Evolutionary conservation across 768 basidiomycete genomes (phyloP), one percentile per base, ranked within the genome.

Genomic region (Leucogyrophana mollusca): DNA sequence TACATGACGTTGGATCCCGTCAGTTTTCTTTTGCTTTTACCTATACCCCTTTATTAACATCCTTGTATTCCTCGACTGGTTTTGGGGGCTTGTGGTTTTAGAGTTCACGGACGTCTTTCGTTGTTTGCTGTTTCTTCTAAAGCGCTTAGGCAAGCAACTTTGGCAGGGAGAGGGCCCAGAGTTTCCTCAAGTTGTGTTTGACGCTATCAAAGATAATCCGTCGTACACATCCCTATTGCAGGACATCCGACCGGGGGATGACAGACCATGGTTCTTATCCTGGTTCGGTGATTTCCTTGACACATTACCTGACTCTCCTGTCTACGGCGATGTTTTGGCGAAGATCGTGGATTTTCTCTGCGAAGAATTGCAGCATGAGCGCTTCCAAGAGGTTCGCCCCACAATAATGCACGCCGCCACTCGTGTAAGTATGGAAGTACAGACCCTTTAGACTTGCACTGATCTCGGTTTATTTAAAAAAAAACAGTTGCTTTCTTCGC

Each of bases 281-380:
- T 88, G 87, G 88, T 81, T 87, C 56, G 64, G 72, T 36, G 77
- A 83, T 50, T 82, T 80, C 57, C 64, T 92, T 39, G 64, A 70
- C 41, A 80, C 83, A n/a, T 58, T 86, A 39, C 71, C 72, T 54
- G 64, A 74, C 14, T 67, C 69, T 33, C 56, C 68, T 21, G 65
- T 70, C 22, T 86, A 78, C 61, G 71, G 69, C n/a, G 82, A 85
- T 43, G 73, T 87, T n/a, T 68, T 94, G 24, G 85, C 85, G 7
- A 85, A 81, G 60, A 73, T 87, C 30, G 68, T 82, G 11, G 80
- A 83, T 51, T 85, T 90, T 50, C 73, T 93, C 42, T 87, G 85
- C 61, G 89, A 88, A 58, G 84, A 90, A 52, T 65, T 89, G 16
- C 92, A 94, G 58, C 89, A 92, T 53, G 79, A 83, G 46, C 77